phyloP scores from a whole-genome alignment of 768 basidiomycete genomes.

The Galerina marginata region DNA sequence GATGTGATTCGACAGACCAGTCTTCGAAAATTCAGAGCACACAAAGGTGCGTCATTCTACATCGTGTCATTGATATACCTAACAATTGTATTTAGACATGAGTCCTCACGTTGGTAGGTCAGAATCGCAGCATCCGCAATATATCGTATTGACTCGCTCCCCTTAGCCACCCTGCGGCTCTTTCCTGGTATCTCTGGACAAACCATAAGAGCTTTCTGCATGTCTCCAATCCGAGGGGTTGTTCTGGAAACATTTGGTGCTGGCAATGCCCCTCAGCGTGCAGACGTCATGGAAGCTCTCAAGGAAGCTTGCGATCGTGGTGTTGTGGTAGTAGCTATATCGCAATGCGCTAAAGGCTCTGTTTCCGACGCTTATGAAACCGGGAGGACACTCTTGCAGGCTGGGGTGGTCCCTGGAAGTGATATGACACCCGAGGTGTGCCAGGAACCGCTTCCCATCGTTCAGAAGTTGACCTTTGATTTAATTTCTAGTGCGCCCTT shows the following conservation, averaged over 20 bases:
- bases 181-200: constrained; percentile 86
- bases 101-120: constrained; percentile 78
- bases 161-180: constrained; percentile 74
- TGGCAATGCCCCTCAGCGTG: constrained; percentile 87
- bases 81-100: constrained; percentile 55
- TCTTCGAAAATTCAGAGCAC: constrained; percentile 77
- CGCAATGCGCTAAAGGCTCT: constrained; percentile 87
- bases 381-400: constrained; percentile 67
- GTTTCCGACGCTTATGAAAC: constrained; percentile 88
- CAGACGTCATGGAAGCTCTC: constrained; percentile 76
- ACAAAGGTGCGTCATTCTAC: constrained; percentile 60
- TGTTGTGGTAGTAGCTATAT: constrained; percentile 88
- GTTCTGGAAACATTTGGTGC: constrained; percentile 93
- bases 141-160: background rate
- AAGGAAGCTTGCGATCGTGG: constrained; percentile 84
- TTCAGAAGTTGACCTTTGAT: background rate
- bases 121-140: no score
- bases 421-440: constrained; percentile 96
- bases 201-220: constrained; percentile 78
- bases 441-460: background rate
- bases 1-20: constrained; percentile 85
- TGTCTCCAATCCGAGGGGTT: constrained; percentile 76
- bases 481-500: constrained; percentile 73
- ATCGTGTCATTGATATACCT: constrained; percentile 5
- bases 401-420: constrained; percentile 82